A percentile compares a stretch with the other conserved stretches of the same genome.
phyloP scores from a whole-genome alignment of 2,329 filamentous ascomycete genomes.

The Cladosporium colombiae region DNA sequence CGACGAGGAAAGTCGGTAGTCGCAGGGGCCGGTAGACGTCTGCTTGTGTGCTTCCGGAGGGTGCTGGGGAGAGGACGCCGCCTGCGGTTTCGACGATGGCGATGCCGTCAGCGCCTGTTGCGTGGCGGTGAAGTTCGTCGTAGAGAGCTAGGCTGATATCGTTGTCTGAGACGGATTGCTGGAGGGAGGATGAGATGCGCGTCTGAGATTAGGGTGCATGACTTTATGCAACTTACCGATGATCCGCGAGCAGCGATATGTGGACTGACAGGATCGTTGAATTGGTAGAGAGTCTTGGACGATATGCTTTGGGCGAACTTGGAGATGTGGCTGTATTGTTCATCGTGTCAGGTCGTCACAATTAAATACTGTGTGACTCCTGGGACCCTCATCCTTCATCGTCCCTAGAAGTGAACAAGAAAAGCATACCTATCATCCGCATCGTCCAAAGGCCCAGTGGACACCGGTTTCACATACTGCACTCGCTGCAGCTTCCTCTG shows the following conservation, averaged over 20 bases:
- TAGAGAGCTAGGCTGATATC: slow-evolving; percentile 45
- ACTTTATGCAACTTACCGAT: background rate
- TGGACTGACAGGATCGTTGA: slow-evolving; percentile 72
- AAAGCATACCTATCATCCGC: slow-evolving; percentile 65
- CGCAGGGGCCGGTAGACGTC: slow-evolving; percentile 75
- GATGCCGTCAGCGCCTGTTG: slow-evolving; percentile 52
- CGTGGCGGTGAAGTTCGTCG: slow-evolving; percentile 45
- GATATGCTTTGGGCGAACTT: slow-evolving; percentile 58
- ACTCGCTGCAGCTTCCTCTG: slow-evolving; percentile 53
- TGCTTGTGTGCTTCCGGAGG: slow-evolving; percentile 73
- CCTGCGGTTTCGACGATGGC: slow-evolving; percentile 79
- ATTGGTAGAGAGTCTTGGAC: slow-evolving; percentile 69
- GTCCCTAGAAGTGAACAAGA: background rate
- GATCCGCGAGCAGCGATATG: slow-evolving; percentile 64
- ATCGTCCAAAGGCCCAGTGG: slow-evolving; percentile 69
- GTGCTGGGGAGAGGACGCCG: slow-evolving; percentile 76
- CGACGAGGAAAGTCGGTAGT: slow-evolving; percentile 72
- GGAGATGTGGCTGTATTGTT: slow-evolving; percentile 58
- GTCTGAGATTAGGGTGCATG: background rate
- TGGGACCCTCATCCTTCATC: background rate
- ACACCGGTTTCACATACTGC: slow-evolving; percentile 77
- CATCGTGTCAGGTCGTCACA: background rate
- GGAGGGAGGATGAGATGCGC: background rate
- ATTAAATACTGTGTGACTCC: background rate
- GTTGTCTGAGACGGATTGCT: slow-evolving; percentile 27